A percentile compares a stretch with the other conserved stretches of the same genome.
Conservation (phyloP, 768 basidiomycete genomes). For the Hemileccinum rubropunctum region DNA sequence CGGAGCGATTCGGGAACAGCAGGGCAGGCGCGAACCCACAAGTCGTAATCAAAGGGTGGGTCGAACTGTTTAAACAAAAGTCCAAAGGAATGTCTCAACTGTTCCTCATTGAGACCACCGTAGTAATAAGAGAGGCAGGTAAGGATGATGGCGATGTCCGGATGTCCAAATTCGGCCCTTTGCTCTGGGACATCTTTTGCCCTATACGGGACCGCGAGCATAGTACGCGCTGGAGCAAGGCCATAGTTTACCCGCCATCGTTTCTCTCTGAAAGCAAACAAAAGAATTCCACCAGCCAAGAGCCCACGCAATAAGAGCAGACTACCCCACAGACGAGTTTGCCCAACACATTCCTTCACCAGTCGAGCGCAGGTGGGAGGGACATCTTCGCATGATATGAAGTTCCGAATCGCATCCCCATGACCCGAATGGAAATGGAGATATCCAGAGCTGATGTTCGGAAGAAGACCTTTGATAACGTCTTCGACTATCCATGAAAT, state of each 20-base stretch:
- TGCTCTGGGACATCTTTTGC: conserved; percentile 26
- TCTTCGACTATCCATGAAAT: conserved; percentile 2
- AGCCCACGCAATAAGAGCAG: conserved; percentile 13
- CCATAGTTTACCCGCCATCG: conserved; percentile 29
- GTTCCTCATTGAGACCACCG: conserved; percentile 16
- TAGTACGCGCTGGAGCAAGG: conserved; percentile 4
- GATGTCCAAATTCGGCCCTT: conserved; percentile 26
- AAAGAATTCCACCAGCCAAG: conserved; percentile 21
- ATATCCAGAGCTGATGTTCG: conserved; percentile 4
- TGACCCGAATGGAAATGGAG: neutral
- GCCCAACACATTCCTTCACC: too few species aligned
- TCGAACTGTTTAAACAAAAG: conserved; percentile 14
- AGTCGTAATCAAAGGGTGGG: conserved; percentile 15
- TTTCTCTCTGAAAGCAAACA: conserved; percentile 18
- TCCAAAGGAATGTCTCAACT: conserved; percentile 17
- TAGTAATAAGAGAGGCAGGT: conserved; percentile 24
- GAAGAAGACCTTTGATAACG: conserved; percentile 10
- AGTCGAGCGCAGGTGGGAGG: neutral
- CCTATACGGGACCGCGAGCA: conserved; percentile 26
- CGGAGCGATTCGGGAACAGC: conserved; percentile 31
- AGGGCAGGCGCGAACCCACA: conserved; percentile 19
- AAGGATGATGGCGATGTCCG: conserved; percentile 20
- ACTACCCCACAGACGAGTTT: too few species aligned
- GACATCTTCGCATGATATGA: conserved; percentile 13
- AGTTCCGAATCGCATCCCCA: conserved; percentile 3